Conservation (phyloP, 805 yeast species). For the Wickerhamiella bombiphila region DNA sequence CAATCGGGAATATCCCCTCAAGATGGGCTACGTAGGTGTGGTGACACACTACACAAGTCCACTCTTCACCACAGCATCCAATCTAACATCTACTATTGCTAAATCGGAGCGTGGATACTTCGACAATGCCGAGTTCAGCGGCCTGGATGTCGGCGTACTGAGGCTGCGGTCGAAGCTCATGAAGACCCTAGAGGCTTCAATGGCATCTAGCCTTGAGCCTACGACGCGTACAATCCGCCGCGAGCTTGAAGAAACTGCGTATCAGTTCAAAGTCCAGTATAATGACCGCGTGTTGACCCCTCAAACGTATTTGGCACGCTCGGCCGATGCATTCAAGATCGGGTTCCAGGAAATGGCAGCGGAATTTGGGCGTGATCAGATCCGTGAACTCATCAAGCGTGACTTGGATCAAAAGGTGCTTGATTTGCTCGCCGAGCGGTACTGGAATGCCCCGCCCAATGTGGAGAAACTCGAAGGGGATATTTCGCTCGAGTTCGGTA, state of each 20-base stretch:
- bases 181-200: constrained; percentile 73
- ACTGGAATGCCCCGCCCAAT: constrained; percentile 62
- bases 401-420: constrained; percentile 81
- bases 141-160: constrained; percentile 60
- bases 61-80: constrained; percentile 27
- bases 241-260: constrained; percentile 86
- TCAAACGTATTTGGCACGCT: constrained; percentile 82
- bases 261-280: constrained; percentile 89
- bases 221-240: constrained; percentile 73
- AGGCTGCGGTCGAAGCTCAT: constrained; percentile 65
- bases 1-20: constrained; percentile 75
- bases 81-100: constrained; percentile 36
- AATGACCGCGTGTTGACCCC: constrained; percentile 91
- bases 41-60: constrained; percentile 60
- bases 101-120: constrained; percentile 44
- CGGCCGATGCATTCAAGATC: constrained; percentile 72
- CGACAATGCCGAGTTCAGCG: constrained; percentile 43
- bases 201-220: constrained; percentile 80
- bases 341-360: constrained; percentile 78
- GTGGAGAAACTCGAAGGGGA: constrained; percentile 13
- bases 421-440: constrained; percentile 74
- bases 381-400: constrained; percentile 60
- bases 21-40: constrained; percentile 98
- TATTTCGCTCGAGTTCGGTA: not conserved
- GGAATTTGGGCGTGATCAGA: constrained; percentile 67